A percentile compares a stretch with the other conserved stretches of the same genome.
Conservation (phyloP, 306 rosid genomes). For the Casuarina glauca region DNA sequence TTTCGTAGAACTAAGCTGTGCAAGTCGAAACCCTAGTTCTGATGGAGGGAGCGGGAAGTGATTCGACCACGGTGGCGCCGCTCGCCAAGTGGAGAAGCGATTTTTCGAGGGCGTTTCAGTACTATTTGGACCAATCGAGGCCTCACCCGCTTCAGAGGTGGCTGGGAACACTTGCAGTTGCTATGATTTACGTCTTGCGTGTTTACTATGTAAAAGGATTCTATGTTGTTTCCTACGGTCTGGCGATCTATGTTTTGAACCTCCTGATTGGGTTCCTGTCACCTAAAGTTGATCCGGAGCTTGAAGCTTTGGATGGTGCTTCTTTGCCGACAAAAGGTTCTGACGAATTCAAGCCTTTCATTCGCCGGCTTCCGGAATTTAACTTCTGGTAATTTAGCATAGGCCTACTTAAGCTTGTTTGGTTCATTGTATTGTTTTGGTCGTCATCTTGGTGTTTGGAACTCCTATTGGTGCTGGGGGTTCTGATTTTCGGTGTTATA, state of each 20-base stretch:
- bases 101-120: neutral
- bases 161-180: conserved; percentile 32
- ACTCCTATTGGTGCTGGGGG: neutral
- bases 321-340: conserved; percentile 27
- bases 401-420: neutral
- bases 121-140: conserved; percentile 21
- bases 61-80: neutral
- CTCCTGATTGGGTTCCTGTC: conserved; percentile 21
- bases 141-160: conserved; percentile 38
- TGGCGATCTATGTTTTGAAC: conserved; percentile 21
- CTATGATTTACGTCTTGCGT: conserved; percentile 7
- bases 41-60: conserved; percentile 18
- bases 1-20: neutral
- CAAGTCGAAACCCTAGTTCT: neutral
- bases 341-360: conserved; percentile 39
- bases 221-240: conserved; percentile 13
- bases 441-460: neutral
- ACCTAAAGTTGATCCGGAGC: conserved; percentile 16
- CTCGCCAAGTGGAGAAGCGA: conserved; percentile 13
- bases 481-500: neutral
- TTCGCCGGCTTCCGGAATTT: conserved; percentile 44
- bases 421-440: neutral
- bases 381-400: conserved; percentile 34
- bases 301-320: conserved; percentile 9
- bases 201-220: conserved; percentile 17